A percentile compares a stretch with the other conserved stretches of the same genome.
Conservation (phyloP, 2,329 filamentous ascomycete species). For the Drechslerella dactyloides region DNA sequence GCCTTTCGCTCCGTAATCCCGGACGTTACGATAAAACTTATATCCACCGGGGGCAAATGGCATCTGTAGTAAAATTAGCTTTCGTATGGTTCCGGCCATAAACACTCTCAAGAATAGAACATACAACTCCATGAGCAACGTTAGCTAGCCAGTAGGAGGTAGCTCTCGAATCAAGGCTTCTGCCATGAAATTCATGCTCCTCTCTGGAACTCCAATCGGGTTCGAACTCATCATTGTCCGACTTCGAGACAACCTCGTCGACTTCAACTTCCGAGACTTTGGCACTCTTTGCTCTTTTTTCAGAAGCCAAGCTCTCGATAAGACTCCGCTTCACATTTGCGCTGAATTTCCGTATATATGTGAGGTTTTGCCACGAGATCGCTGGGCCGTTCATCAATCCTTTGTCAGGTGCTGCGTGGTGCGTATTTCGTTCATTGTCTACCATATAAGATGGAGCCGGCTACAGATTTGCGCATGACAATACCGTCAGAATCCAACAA, state of each 20-base stretch:
- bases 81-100: not conserved
- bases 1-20: conserved; percentile 55
- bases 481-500: not conserved
- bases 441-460: conserved; percentile 17
- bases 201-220: not conserved
- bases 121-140: conserved; percentile 5
- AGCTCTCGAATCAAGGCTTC: not conserved
- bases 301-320: too few species aligned
- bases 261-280: too few species aligned
- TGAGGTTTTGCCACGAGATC: conserved; percentile 14
- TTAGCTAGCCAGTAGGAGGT: conserved; percentile 15
- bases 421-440: conserved; percentile 11
- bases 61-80: not conserved
- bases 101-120: not conserved
- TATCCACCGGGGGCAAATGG: conserved; percentile 20
- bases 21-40: conserved; percentile 62
- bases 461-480: not conserved
- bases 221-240: too few species aligned
- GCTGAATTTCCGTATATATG: not conserved
- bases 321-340: not conserved
- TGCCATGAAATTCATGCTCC: not conserved
- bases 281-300: too few species aligned
- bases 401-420: conserved; percentile 15
- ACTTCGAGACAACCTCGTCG: too few species aligned
- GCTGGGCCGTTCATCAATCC: conserved; percentile 5